These are phyloP conservation scores for Sugiyamaella castrensis DNA, from an alignment of 1,139 yeast species.

Conservation along the genomic window DNA sequence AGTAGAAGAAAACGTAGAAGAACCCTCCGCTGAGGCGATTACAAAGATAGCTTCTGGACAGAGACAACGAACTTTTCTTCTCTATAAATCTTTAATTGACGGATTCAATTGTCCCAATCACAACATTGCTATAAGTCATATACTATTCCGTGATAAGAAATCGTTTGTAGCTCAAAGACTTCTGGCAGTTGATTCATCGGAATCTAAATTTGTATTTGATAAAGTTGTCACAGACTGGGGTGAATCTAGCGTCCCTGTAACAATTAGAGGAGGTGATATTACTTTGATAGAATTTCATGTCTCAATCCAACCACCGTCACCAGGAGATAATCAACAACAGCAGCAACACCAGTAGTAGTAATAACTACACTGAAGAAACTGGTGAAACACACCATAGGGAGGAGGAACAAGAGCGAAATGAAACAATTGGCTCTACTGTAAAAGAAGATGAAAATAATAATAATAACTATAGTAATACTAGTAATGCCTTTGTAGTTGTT, in stretches of 20 bases:
- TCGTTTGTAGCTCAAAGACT: constrained; percentile 18
- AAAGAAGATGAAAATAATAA: not conserved
- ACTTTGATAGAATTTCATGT: constrained; percentile 18
- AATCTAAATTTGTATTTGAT: constrained; percentile 26
- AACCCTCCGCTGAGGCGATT: too few species aligned
- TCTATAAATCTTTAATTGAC: constrained; percentile 9
- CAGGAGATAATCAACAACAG: too few species aligned
- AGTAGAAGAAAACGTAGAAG: too few species aligned
- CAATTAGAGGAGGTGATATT: constrained; percentile 25
- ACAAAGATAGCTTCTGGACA: constrained; percentile 7
- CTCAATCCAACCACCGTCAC: not conserved
- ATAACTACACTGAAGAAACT: not conserved
- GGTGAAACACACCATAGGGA: not conserved
- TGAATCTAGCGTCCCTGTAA: constrained; percentile 17
- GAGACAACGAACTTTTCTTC: constrained; percentile 11
- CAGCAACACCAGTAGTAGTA: too few species aligned
- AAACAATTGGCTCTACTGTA: not conserved
- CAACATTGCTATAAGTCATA: not conserved
- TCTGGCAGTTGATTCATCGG: constrained; percentile 29
- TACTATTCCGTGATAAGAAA: constrained; percentile 16
- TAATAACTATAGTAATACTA: not conserved
- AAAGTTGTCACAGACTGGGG: constrained; percentile 30
- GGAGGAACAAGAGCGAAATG: not conserved
- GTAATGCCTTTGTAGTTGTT: constrained; percentile 28
- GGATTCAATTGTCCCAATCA: not conserved